Evolutionary conservation across 2,329 filamentous ascomycete species (phyloP), one percentile per base, ranked within the genome.

Genomic region (Acrocalymma vagum): DNA sequence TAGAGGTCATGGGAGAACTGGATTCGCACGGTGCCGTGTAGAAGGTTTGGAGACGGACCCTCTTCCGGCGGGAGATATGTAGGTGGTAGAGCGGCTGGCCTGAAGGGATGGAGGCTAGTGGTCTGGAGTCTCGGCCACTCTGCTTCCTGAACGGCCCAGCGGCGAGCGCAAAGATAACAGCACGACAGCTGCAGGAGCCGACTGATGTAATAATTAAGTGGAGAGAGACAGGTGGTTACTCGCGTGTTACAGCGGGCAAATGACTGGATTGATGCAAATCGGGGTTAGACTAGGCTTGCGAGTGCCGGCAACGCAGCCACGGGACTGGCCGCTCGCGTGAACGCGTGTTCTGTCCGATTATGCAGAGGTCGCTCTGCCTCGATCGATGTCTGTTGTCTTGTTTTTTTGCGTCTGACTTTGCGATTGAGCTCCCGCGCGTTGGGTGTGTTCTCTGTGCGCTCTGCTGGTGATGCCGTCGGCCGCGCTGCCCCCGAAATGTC

Each of bases 151-250:
- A 16, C 23, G 26, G 38, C 29, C 35, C 45, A 51, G 43, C 49
- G 48, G 46, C 42, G n/a, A n/a, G n/a, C n/a, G n/a, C n/a, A n/a
- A n/a, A 51, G 56, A 59, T 51, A 53, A 53, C 53, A 58, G 42
- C 51, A 53, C 53, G 42, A 52, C 51, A 34, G 47, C 50, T 54
- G 55, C 54, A 55, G 47, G 48, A 51, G 51, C 29, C 37, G 35
- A 34, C 52, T 60, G 58, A 63, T 65, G 63, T 56, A 66, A 65
- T 65, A 65, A n/a, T n/a, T n/a, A n/a, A 67, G 65, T 66, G 65
- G 63, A 65, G 64, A 66, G 60, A 57, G 48, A 57, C 52, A 56
- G 55, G 50, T 65, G 64, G 61, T 63, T 63, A 57, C 39, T 40
- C 43, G n/a, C 55, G 55, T 65, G 63, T 55, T 54, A 67, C 63